phyloP scores from a whole-genome alignment of 768 basidiomycete genomes.

The Kwoniella botswanensis region DNA sequence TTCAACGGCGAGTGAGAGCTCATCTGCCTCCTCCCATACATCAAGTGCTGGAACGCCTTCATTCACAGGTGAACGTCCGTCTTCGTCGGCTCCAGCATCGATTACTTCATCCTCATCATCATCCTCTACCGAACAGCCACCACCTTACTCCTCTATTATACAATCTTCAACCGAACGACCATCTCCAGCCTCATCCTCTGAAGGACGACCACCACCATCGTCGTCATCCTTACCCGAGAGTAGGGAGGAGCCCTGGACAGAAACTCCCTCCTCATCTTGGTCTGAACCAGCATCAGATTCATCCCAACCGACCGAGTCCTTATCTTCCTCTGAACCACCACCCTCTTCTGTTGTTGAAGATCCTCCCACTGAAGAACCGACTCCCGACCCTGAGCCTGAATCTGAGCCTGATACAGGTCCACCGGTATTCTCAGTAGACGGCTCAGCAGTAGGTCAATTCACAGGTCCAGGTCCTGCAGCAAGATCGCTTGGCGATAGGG shows the following conservation, averaged over 20 bases:
- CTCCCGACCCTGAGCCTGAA: neutral
- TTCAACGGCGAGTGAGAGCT: neutral
- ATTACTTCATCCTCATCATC: neutral
- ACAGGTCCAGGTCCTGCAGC: conserved; percentile 6
- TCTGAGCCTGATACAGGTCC: neutral
- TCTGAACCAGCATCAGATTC: neutral
- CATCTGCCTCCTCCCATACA: neutral
- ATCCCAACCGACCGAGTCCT: neutral
- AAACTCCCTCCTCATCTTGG: neutral
- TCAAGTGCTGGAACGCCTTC: neutral
- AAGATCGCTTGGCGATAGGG: neutral
- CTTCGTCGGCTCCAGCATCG: neutral
- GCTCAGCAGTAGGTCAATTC: conserved; percentile 18
- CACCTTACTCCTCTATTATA: neutral
- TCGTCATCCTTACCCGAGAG: neutral
- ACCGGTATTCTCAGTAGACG: conserved; percentile 15
- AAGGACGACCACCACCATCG: neutral
- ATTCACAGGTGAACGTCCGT: neutral
- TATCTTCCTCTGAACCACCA: neutral
- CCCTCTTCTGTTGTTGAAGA: neutral
- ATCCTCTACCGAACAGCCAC: neutral
- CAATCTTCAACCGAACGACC: no score
- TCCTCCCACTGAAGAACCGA: neutral
- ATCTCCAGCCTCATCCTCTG: neutral
- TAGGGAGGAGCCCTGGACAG: neutral